Evolutionary conservation across 768 basidiomycete species (phyloP).

Genomic region (Chalciporus chontae): DNA sequence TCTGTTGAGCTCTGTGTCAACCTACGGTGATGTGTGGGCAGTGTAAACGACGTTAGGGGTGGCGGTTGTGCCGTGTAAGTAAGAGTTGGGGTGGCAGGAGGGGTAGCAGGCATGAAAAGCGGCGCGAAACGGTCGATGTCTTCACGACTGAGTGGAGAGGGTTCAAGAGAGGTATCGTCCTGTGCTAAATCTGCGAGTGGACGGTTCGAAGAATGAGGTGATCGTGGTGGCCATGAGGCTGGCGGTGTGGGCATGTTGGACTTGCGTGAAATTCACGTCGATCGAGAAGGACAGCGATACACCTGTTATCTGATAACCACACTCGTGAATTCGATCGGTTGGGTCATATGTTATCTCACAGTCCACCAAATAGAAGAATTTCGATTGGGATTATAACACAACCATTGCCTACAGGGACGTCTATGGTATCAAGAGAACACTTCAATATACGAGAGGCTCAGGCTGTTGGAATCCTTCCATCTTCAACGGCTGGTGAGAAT

Average conservation of each 20-base stretch:
- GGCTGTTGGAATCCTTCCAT: too few species aligned
- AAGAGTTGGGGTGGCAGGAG: slow-evolving; percentile 23
- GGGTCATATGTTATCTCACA: too few species aligned
- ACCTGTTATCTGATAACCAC: too few species aligned
- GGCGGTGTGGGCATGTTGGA: background rate
- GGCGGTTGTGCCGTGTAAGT: background rate
- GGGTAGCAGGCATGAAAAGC: slow-evolving; percentile 41
- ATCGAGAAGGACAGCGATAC: too few species aligned
- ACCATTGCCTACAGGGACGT: too few species aligned
- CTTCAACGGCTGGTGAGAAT: too few species aligned
- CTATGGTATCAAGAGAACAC: too few species aligned
- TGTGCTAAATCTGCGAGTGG: background rate
- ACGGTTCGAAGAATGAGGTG: background rate
- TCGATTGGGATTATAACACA: too few species aligned
- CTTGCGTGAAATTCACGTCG: background rate
- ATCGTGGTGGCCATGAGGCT: background rate
- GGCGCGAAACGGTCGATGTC: slow-evolving; percentile 40
- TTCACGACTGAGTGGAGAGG: slow-evolving; percentile 16
- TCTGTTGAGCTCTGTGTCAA: slow-evolving; percentile 30
- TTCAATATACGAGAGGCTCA: too few species aligned
- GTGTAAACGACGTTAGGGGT: background rate
- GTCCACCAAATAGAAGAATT: too few species aligned
- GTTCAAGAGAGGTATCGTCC: background rate
- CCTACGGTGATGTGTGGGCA: slow-evolving; percentile 5
- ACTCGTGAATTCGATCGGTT: too few species aligned